Conservation (phyloP, 164 flowering plant species). For the Vitis rupestris region DNA sequence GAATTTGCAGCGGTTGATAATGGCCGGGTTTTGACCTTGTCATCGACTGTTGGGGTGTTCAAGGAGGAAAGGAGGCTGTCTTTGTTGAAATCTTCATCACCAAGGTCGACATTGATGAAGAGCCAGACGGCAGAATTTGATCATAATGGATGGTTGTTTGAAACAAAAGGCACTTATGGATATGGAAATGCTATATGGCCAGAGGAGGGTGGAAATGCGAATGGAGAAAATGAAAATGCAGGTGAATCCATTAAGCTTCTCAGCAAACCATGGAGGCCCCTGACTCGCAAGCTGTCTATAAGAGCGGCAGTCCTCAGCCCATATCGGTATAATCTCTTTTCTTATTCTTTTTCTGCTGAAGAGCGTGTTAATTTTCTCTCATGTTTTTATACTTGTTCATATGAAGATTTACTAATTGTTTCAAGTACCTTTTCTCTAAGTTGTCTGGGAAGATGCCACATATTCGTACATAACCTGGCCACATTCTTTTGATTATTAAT, state of each 20-base stretch:
- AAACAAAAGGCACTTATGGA: slow-evolving; percentile 72
- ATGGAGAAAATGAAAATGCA: slow-evolving; percentile 21
- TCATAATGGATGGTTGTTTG: slow-evolving; percentile 68
- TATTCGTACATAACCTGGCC: neutral
- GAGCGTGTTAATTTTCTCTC: neutral
- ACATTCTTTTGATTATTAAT: too few relatives aligned
- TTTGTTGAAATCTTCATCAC: slow-evolving; percentile 39
- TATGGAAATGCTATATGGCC: slow-evolving; percentile 86
- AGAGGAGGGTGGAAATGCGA: slow-evolving; percentile 35
- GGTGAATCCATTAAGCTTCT: slow-evolving; percentile 21
- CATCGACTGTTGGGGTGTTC: slow-evolving; percentile 29
- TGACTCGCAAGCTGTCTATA: slow-evolving; percentile 65
- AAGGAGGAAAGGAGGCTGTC: slow-evolving; percentile 65
- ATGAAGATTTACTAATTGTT: neutral
- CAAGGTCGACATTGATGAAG: slow-evolving; percentile 45
- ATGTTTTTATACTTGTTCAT: neutral
- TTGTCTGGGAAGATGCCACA: neutral
- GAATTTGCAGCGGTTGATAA: neutral
- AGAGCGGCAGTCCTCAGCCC: slow-evolving; percentile 74
- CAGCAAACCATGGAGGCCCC: slow-evolving; percentile 77
- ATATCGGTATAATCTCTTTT: slow-evolving; percentile 51
- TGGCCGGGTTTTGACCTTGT: slow-evolving; percentile 1
- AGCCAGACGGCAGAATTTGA: slow-evolving; percentile 75
- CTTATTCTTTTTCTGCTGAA: neutral
- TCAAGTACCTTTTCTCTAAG: neutral